These are phyloP conservation scores for Russula sp. DNA, from an alignment of 768 basidiomycete species.

Conservation along the genomic window DNA sequence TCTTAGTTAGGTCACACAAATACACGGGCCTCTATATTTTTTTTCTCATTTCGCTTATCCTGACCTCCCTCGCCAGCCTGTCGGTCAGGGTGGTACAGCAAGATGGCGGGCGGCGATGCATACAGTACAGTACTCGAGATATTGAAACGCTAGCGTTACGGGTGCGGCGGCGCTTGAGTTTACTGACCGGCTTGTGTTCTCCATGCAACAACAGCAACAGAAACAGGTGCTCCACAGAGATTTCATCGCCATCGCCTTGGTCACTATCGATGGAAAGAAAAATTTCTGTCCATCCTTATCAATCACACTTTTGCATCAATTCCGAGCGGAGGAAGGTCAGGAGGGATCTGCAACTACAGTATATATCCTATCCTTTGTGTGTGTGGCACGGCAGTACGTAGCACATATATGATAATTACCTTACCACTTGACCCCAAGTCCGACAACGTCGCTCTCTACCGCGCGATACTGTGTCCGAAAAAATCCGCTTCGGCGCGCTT, in stretches of 20 bases:
- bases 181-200: no score
- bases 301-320: background rate
- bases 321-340: background rate
- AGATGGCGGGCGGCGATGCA: no score
- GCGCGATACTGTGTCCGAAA: conserved; percentile 80
- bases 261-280: conserved; percentile 10
- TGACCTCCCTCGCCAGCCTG: background rate
- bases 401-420: background rate
- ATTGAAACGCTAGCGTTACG: background rate
- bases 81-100: background rate
- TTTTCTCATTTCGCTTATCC: conserved; percentile 4
- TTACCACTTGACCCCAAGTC: conserved; percentile 28
- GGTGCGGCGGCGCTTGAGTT: background rate
- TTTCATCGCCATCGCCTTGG: background rate
- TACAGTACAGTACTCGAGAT: background rate
- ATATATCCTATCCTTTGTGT: background rate
- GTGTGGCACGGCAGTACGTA: background rate
- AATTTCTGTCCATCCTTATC: background rate
- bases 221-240: background rate
- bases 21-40: conserved; percentile 8
- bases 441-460: conserved; percentile 79
- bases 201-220: no score
- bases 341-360: background rate
- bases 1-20: conserved; percentile 17
- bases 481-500: conserved; percentile 36